A percentile compares a stretch with the other conserved stretches of the same genome.
These are phyloP conservation scores for Daphne laureola DNA, from an alignment of 441 rosid genomes.

Conservation along the genomic window DNA sequence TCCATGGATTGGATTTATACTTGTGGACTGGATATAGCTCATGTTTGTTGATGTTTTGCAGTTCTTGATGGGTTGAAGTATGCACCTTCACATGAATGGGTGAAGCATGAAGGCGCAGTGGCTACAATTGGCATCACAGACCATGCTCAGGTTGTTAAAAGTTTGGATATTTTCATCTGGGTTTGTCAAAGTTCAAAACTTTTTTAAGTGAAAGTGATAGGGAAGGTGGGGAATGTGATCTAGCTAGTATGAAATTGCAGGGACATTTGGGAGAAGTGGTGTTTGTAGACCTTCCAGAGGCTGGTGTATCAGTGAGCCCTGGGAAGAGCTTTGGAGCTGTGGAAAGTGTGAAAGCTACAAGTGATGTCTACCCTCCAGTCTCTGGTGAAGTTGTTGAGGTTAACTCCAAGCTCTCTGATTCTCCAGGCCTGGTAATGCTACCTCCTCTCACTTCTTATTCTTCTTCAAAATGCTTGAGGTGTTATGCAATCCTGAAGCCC, in stretches of 20 bases:
- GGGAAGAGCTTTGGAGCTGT: slow-evolving; percentile 82
- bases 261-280: slow-evolving; percentile 93
- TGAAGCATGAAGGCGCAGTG: slow-evolving; percentile 81
- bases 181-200: neutral
- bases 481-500: too few relatives aligned
- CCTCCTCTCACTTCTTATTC: neutral
- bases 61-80: slow-evolving; percentile 91
- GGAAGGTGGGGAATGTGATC: neutral
- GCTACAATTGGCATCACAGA: slow-evolving; percentile 88
- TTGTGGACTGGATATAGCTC: too few relatives aligned
- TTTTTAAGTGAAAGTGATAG: neutral
- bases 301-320: slow-evolving; percentile 38
- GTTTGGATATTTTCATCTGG: neutral
- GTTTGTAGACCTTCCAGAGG: slow-evolving; percentile 82
- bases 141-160: slow-evolving; percentile 76
- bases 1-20: neutral
- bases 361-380: slow-evolving; percentile 80
- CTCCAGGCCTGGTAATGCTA: slow-evolving; percentile 76
- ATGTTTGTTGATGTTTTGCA: slow-evolving; percentile 20
- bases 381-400: slow-evolving; percentile 83
- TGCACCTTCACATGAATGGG: slow-evolving; percentile 89
- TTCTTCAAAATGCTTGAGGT: too few relatives aligned
- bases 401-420: slow-evolving; percentile 57
- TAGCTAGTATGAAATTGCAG: slow-evolving; percentile 20
- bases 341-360: slow-evolving; percentile 95